Percentiles rank a stretch among this genome's conserved stretches.
phyloP scores from a whole-genome alignment of 352 stramenopile genomes.

The Pythium sp. region DNA sequence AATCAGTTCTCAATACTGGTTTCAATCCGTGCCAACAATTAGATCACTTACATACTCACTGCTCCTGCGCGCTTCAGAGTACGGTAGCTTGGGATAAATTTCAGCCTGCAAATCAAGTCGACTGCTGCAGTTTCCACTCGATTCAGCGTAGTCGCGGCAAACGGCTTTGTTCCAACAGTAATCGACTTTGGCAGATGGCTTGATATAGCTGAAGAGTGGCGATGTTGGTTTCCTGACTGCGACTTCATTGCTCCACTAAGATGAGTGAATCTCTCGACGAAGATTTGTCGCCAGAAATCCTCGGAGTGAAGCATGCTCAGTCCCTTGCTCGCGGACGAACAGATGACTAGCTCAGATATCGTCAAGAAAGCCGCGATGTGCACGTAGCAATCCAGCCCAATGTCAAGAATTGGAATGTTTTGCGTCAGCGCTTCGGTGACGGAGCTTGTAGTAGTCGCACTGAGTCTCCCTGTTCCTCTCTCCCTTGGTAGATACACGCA shows the following conservation, averaged over 20 bases:
- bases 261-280: constrained; percentile 13
- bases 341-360: constrained; percentile 27
- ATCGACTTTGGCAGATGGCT: background rate
- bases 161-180: constrained; percentile 10
- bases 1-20: background rate
- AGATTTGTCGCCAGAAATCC: constrained; percentile 34
- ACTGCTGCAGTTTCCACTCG: constrained; percentile 19
- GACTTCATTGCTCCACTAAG: background rate
- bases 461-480: background rate
- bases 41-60: constrained; percentile 16
- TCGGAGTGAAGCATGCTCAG: constrained; percentile 22
- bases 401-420: background rate
- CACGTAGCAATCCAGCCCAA: constrained; percentile 32
- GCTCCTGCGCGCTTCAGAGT: background rate
- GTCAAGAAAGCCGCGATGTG: constrained; percentile 38
- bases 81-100: background rate
- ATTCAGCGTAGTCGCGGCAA: constrained; percentile 20
- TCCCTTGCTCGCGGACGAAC: constrained; percentile 24
- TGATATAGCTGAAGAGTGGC: background rate
- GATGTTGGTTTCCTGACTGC: background rate
- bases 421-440: background rate
- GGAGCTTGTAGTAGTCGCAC: background rate
- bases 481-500: background rate
- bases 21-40: background rate
- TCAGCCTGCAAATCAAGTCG: constrained; percentile 23